phyloP scores from a whole-genome alignment of 495 filamentous ascomycete species.

The Xylaria acuta region DNA sequence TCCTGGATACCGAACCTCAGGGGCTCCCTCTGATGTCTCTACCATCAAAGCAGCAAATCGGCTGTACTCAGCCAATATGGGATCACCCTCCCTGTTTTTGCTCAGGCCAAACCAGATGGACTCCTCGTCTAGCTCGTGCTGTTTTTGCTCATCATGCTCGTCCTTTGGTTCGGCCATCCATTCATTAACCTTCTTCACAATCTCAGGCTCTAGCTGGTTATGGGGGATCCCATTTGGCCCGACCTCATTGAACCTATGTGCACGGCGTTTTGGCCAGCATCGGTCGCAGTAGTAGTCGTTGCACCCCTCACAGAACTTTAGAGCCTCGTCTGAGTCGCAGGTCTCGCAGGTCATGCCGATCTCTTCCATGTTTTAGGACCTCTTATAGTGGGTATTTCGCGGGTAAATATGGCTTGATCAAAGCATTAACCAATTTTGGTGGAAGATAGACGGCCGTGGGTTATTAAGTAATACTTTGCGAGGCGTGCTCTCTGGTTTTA shows the following conservation, averaged over 20 bases:
- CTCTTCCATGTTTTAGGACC: neutral
- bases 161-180: slow-evolving; percentile 2
- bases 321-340: neutral
- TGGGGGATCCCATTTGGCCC: neutral
- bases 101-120: neutral
- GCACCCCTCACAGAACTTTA: slow-evolving; percentile 5
- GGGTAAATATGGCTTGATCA: neutral
- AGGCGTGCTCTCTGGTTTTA: neutral
- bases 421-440: neutral
- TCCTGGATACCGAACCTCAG: neutral
- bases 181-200: neutral
- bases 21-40: neutral
- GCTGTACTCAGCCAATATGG: neutral
- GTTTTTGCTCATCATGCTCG: neutral
- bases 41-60: neutral
- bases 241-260: neutral
- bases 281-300: neutral
- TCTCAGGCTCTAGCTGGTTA: neutral
- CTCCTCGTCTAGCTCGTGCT: neutral
- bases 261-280: neutral
- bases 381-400: neutral
- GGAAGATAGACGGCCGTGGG: neutral
- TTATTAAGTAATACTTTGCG: neutral
- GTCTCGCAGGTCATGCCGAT: neutral
- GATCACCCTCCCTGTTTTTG: neutral